Conservation (phyloP, 805 yeast genomes). For the Sugiyamaella americana region DNA sequence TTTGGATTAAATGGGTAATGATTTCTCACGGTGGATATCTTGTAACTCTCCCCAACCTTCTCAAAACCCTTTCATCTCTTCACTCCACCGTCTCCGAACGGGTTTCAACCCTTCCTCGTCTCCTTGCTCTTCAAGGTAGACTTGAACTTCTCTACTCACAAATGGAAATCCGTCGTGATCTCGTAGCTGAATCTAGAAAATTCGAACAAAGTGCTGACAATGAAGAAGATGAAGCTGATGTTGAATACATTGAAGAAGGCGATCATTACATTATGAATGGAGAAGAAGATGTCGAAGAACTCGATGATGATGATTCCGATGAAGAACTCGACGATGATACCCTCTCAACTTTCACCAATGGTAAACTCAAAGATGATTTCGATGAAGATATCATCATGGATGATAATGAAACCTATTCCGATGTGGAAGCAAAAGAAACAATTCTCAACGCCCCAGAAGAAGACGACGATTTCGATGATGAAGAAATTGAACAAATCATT, state of each 20-base stretch:
- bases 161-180: slow-evolving; percentile 56
- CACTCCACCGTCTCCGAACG: slow-evolving; percentile 52
- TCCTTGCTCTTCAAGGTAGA: slow-evolving; percentile 81
- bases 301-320: slow-evolving; percentile 35
- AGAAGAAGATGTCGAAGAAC: slow-evolving; percentile 39
- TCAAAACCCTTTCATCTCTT: slow-evolving; percentile 50
- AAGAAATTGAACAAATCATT: not conserved
- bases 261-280: slow-evolving; percentile 43
- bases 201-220: slow-evolving; percentile 31
- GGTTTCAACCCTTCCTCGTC: slow-evolving; percentile 53
- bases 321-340: slow-evolving; percentile 31
- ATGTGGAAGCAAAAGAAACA: slow-evolving; percentile 13
- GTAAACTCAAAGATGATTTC: slow-evolving; percentile 35
- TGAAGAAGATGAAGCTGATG: slow-evolving; percentile 30
- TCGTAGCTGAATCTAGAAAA: slow-evolving; percentile 33
- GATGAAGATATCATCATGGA: slow-evolving; percentile 7
- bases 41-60: slow-evolving; percentile 45
- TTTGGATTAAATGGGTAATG: slow-evolving; percentile 81
- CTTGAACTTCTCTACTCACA: slow-evolving; percentile 73
- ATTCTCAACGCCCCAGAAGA: slow-evolving; percentile 19
- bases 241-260: slow-evolving; percentile 35
- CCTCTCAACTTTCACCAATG: slow-evolving; percentile 33
- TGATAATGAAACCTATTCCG: slow-evolving; percentile 10
- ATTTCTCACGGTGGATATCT: slow-evolving; percentile 64
- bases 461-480: slow-evolving; percentile 17